Evolutionary conservation across 2,329 filamentous ascomycete genomes (phyloP), one percentile per base, ranked within the genome.

Genomic region (Chrysoporthe deuterocubensis): DNA sequence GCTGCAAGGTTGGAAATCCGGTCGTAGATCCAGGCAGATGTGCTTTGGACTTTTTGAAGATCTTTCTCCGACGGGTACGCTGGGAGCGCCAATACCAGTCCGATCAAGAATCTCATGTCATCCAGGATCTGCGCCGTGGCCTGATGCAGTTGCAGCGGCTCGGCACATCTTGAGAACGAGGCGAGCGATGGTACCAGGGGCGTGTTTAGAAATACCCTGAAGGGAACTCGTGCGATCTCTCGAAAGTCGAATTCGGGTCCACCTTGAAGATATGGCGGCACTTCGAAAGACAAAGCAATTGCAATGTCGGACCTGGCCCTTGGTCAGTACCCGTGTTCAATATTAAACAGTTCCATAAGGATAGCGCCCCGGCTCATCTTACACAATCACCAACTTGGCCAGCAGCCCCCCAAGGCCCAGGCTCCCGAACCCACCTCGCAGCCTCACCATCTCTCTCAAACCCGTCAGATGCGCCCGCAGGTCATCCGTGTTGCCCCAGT

Each of bases 81-180:
- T 0, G 82, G 78, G n/a, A 84, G 74, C 0, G 77, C 73, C 5
- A 84, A 70, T 0, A 85, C 79, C 2, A 79, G 74, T 14, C 77
- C 73, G n/a, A 85, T 76, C 1, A 87, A 75, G 32, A 81, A 80
- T 4, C 84, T 80, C 74, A 85, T 81, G 61, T 84, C 81, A 65
- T 87, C 85, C 2, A 87, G 79, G 63, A 87, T 83, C 16, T 80
- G 77, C 4, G 84, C 83, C 1, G 82, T 83, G 62, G 77, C 76
- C 1, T 77, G 75, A 62, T 85, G 81, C n/a, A 87, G 75, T n/a
- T 77, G 75, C 2, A 85, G 74, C 0, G 78, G 76, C 13, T 79
- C 77, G 37, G 77, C 77, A 26, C 78, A 83, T 43, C 78, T 78
- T 5, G 76, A 72, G 71, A 86, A 86, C 0, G 78, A 75, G 1